Conservation (phyloP, 2,329 filamentous ascomycete species). For the Nannizziopsis arthrosporioides region DNA sequence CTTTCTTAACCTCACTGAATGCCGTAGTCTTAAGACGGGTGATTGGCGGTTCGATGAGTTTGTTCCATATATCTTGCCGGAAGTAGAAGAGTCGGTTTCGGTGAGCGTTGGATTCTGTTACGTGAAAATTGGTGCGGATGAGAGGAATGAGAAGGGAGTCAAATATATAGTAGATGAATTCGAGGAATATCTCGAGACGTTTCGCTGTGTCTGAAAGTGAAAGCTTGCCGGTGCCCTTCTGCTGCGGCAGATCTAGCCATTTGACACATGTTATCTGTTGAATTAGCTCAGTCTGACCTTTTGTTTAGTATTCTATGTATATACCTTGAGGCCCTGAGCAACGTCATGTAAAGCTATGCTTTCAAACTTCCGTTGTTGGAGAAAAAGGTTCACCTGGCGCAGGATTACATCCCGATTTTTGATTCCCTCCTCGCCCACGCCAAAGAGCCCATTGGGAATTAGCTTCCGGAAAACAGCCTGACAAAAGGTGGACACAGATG, state of each 20-base stretch:
- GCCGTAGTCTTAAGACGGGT: slow-evolving; percentile 54
- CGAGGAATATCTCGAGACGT: slow-evolving; percentile 63
- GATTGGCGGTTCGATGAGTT: slow-evolving; percentile 62
- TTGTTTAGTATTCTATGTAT: neutral
- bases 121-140: slow-evolving; percentile 78
- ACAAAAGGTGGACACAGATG: slow-evolving; percentile 75
- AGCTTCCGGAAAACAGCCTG: slow-evolving; percentile 61
- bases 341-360: slow-evolving; percentile 67
- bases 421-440: slow-evolving; percentile 40
- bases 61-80: slow-evolving; percentile 82
- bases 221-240: slow-evolving; percentile 41
- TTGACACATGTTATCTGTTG: slow-evolving; percentile 52
- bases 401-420: slow-evolving; percentile 55
- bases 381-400: slow-evolving; percentile 61
- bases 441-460: slow-evolving; percentile 67
- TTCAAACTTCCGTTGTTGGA: slow-evolving; percentile 70
- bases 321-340: slow-evolving; percentile 61
- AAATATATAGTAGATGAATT: slow-evolving; percentile 85
- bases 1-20: slow-evolving; percentile 62
- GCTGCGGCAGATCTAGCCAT: slow-evolving; percentile 56
- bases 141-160: slow-evolving; percentile 85
- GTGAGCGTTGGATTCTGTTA: slow-evolving; percentile 77
- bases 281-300: neutral
- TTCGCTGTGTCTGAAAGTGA: slow-evolving; percentile 63
- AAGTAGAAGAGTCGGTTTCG: slow-evolving; percentile 83